Evolutionary conservation across 176 grass and related monocot genomes (phyloP), one percentile per base, ranked within the genome.

Genomic region (Areca catechu): DNA sequence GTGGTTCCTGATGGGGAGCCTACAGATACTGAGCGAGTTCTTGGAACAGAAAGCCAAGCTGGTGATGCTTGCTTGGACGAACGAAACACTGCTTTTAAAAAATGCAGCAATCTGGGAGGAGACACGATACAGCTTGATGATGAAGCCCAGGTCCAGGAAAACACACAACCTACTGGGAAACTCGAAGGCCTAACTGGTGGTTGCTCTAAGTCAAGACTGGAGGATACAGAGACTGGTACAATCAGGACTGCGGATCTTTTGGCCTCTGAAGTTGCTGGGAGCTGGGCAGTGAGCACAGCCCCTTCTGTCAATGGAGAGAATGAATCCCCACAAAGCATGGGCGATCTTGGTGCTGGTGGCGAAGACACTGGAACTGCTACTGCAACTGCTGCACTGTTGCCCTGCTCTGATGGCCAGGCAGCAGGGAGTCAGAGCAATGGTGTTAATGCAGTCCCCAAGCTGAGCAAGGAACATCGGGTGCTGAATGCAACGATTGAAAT

Each of bases 251-350:
- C 63, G 37, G 88, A 98, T 89, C 84, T 98, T 73, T 54, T 98
- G 66, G 77, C 88, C 57, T 93, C 94, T 58, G 94, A 98, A 83
- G 67, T 79, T 71, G 78, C 85, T 66, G 94, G 94, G 50, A 86
- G 94, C 76, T 98, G 88, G 94, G 94, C 88, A 20, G 74, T 93
- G 57, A 75, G 86, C 70, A 83, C 84, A 62, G 70, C 48, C n/a
- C 84, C 79, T 4, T 85, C 76, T 28, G 64, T 78, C 24, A 89
- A 85, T 62, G 81, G 76, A 27, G 88, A 85, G 74, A 85, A 89
- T 34, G 81, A 86, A 19, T 92, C 78, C 51, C 83, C 63, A 15
- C 54, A 71, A 53, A 85, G 75, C 75, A 58, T 78, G 63, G 80
- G 29, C 24, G 77, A 88, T 19, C 6, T 22, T 56, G 54, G 37